Conservation (phyloP, 2,329 filamentous ascomycete genomes). For the Pseudogymnoascus sp. region DNA sequence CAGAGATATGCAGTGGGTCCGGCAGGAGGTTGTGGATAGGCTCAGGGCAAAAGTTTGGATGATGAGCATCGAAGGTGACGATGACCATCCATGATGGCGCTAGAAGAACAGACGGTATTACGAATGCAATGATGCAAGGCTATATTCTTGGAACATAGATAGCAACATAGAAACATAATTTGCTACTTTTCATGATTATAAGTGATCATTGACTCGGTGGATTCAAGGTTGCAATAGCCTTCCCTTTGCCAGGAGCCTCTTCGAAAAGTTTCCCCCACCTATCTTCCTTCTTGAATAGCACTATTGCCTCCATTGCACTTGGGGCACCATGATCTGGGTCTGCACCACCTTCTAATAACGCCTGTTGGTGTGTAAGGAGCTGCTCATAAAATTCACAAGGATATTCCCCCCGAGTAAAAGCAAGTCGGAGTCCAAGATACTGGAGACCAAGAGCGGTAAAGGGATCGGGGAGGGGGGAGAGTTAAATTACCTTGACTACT, state of each 20-base stretch:
- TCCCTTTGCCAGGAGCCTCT: constrained; percentile 39
- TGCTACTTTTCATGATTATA: background rate
- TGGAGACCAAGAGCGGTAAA: background rate
- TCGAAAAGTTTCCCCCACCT: constrained; percentile 43
- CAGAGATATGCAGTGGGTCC: constrained; percentile 42
- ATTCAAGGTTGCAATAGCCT: constrained; percentile 22
- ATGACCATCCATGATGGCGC: background rate
- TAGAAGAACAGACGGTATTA: background rate
- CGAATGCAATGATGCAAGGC: constrained; percentile 3
- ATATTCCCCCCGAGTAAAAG: background rate
- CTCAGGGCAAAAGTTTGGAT: constrained; percentile 44
- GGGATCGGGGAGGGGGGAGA: background rate
- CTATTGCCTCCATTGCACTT: constrained; percentile 40
- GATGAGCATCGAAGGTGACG: constrained; percentile 14
- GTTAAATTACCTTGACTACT: constrained; percentile 44
- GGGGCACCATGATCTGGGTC: constrained; percentile 46
- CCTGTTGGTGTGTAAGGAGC: constrained; percentile 13
- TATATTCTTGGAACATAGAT: constrained; percentile 4
- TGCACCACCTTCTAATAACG: constrained; percentile 42
- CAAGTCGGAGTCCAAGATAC: background rate
- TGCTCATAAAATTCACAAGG: constrained; percentile 12
- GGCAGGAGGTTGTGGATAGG: constrained; percentile 46
- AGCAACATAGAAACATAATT: background rate
- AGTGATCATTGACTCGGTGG: background rate
- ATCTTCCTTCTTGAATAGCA: constrained; percentile 45